Base-by-base conservation (phyloP, 805 yeast species). In the Candida odintsovae region DNA sequence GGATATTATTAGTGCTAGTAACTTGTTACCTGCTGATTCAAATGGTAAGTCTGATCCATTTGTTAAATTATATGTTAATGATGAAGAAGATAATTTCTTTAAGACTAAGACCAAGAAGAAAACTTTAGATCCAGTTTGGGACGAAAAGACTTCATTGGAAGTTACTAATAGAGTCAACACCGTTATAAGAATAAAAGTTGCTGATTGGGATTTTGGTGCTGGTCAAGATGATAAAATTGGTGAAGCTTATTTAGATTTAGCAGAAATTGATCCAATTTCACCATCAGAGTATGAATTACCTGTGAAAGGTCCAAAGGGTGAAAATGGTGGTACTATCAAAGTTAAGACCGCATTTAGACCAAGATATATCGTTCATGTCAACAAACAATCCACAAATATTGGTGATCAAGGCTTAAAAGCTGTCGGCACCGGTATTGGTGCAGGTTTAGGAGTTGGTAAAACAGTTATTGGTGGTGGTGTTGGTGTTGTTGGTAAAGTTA, bases 41-140 rank as follows among this genome's bases (percentile, higher is more conserved):
- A 84, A 83, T 56, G 98, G 98, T 43, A 85, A 86, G 63, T 88
- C 97, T 3, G 99, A 94, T 67, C 99, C 99, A 46, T 92, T 82
- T 63, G 74, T 81, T 49, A 77, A 81, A 57, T 75, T 89, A 51
- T 81, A 73, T 58, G 61, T 88, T 57, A 82, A 90, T 66, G 83
- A 83, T 37, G 72, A 70, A 15, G 74, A 74, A 45, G 78, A 78
- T 26, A 63, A 68, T 29, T 71, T 86, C 49, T 81, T 70, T 72
- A 89, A 88, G 70, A 78, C 96, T 33, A 83, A 87, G 67, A 83
- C 83, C 25, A 71, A 78, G 50, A 94, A 90, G 75, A 90, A 84
- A 74, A 89, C 97, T 0, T 73, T 94, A 55, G 77, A 86, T 49
- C 99, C 99, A n/a, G 77, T 69, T 2, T 94, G 92, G 90, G 83